phyloP scores from a whole-genome alignment of 805 yeast genomes.

The Hanseniaspora thailandica region DNA sequence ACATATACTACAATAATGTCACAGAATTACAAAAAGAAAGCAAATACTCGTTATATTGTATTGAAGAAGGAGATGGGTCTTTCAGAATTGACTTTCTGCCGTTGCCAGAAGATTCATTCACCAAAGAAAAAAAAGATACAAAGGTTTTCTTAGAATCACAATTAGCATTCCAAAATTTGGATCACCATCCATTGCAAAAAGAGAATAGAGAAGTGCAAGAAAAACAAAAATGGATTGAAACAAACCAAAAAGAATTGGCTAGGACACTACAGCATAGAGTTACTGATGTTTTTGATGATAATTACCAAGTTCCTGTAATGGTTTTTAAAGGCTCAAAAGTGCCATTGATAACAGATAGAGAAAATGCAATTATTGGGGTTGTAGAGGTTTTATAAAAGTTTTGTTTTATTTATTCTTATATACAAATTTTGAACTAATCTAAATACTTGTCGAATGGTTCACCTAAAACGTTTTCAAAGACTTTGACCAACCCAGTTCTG shows the following conservation, averaged over 20 bases:
- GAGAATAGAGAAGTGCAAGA: not conserved
- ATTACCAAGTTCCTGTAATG: constrained; percentile 5
- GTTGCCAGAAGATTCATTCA: not conserved
- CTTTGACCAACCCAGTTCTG: constrained; percentile 78
- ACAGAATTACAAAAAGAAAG: not conserved
- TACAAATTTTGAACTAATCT: constrained; percentile 25
- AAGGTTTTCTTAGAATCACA: not conserved
- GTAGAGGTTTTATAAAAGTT: not conserved
- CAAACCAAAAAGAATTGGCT: not conserved
- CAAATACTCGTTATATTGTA: constrained; percentile 15
- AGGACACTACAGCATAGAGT: not conserved
- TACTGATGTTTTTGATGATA: not conserved
- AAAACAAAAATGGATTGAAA: not conserved
- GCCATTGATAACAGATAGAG: not conserved
- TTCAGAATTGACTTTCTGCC: constrained; percentile 16
- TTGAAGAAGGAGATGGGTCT: constrained; percentile 11
- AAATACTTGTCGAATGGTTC: constrained; percentile 84
- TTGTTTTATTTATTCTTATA: not conserved
- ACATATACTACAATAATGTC: constrained; percentile 13
- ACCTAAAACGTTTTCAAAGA: constrained; percentile 82
- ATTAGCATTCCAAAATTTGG: not conserved
- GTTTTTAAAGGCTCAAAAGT: constrained; percentile 10
- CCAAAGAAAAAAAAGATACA: not conserved
- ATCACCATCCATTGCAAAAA: not conserved
- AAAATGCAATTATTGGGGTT: constrained; percentile 8